Conservation (phyloP, 129 eudicot genomes). For the Gnaphalium uliginosum region DNA sequence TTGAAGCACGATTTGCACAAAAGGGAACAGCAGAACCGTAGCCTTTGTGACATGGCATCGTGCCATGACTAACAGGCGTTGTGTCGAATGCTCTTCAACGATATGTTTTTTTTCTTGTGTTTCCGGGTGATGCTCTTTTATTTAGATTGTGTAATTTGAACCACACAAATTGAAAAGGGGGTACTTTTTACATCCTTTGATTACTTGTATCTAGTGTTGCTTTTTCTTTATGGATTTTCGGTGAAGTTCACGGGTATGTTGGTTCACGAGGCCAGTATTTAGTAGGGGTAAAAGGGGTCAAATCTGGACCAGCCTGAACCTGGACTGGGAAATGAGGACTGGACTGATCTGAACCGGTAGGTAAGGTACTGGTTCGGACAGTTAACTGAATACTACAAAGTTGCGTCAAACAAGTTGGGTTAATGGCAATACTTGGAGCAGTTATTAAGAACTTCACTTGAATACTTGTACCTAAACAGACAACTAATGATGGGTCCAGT, state of each 20-base stretch:
- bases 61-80: conserved; percentile 19
- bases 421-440: no score
- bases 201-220: not conserved
- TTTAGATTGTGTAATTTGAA: conserved; percentile 31
- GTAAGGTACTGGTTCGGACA: no score
- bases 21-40: conserved; percentile 2
- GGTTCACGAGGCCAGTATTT: not conserved
- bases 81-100: conserved; percentile 2
- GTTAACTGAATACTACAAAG: no score
- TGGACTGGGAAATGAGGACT: no score
- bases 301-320: no score
- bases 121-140: conserved; percentile 28
- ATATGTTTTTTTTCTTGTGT: conserved; percentile 1
- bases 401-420: no score
- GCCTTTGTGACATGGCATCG: conserved; percentile 13
- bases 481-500: no score
- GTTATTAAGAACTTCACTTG: no score
- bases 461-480: no score
- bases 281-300: no score
- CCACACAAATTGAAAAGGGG: conserved; percentile 26
- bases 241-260: not conserved
- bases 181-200: conserved; percentile 25
- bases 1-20: conserved; percentile 23
- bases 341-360: no score
- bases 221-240: not conserved